A percentile compares a stretch with the other conserved stretches of the same genome.
Evolutionary conservation across 2,329 filamentous ascomycete genomes (phyloP).

Genomic region (Aureobasidium musti): DNA sequence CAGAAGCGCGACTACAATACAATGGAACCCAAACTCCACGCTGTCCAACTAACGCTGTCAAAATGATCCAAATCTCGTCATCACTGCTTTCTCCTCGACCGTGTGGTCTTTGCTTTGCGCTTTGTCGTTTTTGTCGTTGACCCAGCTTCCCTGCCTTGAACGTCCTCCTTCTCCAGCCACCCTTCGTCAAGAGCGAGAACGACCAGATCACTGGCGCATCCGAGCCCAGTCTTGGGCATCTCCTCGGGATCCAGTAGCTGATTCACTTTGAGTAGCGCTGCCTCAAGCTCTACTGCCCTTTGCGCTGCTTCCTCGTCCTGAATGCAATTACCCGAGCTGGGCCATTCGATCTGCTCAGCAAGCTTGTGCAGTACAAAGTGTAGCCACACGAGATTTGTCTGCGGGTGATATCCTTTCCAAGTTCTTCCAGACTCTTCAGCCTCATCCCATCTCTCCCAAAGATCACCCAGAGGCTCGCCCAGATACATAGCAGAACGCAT

Average conservation of each 20-base stretch:
- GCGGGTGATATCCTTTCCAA: slow-evolving; percentile 61
- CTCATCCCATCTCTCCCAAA: slow-evolving; percentile 39
- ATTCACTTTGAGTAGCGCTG: slow-evolving; percentile 43
- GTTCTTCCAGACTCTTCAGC: slow-evolving; percentile 32
- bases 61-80: slow-evolving; percentile 14
- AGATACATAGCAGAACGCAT: slow-evolving; percentile 49
- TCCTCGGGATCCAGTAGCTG: slow-evolving; percentile 46
- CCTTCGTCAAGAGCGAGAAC: slow-evolving; percentile 40
- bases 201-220: slow-evolving; percentile 35
- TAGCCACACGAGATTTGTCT: slow-evolving; percentile 65
- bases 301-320: slow-evolving; percentile 28
- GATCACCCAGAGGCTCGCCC: slow-evolving; percentile 47
- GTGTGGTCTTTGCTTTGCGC: slow-evolving; percentile 27
- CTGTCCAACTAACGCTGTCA: slow-evolving; percentile 17
- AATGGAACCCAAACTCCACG: slow-evolving; percentile 21
- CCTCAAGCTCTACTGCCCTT: slow-evolving; percentile 44
- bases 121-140: slow-evolving; percentile 19
- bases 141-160: slow-evolving; percentile 35
- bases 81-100: slow-evolving; percentile 14
- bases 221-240: slow-evolving; percentile 32
- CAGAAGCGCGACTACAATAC: not conserved
- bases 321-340: slow-evolving; percentile 28
- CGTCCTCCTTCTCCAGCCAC: slow-evolving; percentile 43
- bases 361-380: slow-evolving; percentile 62
- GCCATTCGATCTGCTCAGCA: slow-evolving; percentile 42